Evolutionary conservation across 2,329 filamentous ascomycete species (phyloP).

Genomic region (Cladosporium phlei): DNA sequence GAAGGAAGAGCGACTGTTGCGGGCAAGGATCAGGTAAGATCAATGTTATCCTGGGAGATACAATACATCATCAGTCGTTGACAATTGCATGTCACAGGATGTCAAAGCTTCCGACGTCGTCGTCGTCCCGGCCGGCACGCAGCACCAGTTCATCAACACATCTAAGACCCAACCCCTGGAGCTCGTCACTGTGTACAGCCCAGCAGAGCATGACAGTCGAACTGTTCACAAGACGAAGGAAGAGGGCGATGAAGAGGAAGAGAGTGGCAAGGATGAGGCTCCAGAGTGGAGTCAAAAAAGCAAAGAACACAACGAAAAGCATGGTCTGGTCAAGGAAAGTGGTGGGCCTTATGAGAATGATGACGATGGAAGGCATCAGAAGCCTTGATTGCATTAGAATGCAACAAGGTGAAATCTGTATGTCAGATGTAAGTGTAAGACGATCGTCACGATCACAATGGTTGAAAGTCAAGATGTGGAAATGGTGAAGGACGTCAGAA

Average conservation of each 20-base stretch:
- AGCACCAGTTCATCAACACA: conserved; percentile 62
- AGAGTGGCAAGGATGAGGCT: conserved; percentile 56
- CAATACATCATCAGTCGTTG: too few relatives aligned
- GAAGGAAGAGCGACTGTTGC: conserved; percentile 54
- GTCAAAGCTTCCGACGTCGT: conserved; percentile 55
- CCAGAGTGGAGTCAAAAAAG: conserved; percentile 55
- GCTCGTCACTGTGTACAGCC: conserved; percentile 59
- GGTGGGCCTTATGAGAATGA: conserved; percentile 34
- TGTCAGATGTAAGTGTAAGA: not conserved
- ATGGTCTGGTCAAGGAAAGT: conserved; percentile 48
- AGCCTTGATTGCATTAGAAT: conserved; percentile 21
- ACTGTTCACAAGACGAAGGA: conserved; percentile 61
- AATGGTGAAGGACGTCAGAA: too few relatives aligned
- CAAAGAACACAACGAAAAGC: conserved; percentile 55
- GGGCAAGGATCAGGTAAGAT: conserved; percentile 49
- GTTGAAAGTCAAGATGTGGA: not conserved
- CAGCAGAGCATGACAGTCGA: conserved; percentile 57
- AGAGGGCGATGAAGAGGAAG: conserved; percentile 58
- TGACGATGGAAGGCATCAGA: conserved; percentile 34
- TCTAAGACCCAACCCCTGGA: conserved; percentile 54
- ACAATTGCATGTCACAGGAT: conserved; percentile 30
- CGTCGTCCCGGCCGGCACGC: conserved; percentile 60
- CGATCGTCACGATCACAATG: not conserved
- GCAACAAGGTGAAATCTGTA: not conserved
- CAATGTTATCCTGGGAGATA: too few relatives aligned